These are phyloP conservation scores for Durotheca rogersii DNA, from an alignment of 495 filamentous ascomycete species.

Conservation along the genomic window DNA sequence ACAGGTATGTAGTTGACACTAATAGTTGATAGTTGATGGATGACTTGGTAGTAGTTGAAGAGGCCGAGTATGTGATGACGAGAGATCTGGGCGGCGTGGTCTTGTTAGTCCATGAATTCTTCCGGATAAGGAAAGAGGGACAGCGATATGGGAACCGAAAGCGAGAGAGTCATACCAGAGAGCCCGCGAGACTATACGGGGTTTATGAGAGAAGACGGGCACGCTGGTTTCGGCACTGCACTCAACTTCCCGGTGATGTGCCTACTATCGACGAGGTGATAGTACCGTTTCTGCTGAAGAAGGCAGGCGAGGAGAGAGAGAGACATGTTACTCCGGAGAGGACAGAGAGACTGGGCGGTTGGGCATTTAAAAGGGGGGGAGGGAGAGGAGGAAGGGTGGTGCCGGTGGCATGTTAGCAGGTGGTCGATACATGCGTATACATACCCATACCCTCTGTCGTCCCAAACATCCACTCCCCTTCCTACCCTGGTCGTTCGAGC, in stretches of 20 bases:
- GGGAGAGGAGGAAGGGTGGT: background rate
- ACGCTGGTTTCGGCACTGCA: background rate
- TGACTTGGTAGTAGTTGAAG: no score
- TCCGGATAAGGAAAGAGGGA: no score
- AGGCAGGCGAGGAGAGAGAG: background rate
- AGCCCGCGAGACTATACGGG: background rate
- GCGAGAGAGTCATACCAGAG: background rate
- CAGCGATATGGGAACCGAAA: no score
- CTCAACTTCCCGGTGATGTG: background rate
- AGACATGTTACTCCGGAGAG: background rate
- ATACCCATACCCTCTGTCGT: background rate
- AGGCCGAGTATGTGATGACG: no score
- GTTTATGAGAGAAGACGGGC: background rate
- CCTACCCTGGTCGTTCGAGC: background rate
- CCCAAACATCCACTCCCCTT: background rate
- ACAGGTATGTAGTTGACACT: no score
- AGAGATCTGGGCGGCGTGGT: background rate
- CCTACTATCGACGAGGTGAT: background rate
- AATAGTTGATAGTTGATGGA: no score
- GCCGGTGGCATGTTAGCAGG: background rate
- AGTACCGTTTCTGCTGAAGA: background rate
- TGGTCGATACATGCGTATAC: background rate
- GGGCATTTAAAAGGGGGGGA: slow-evolving; percentile 21
- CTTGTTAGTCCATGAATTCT: slow-evolving; percentile 15
- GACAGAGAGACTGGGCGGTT: background rate